A percentile compares a stretch with the other conserved stretches of the same genome.
Conservation (phyloP, 208 protist genomes). For the Leishmania tropica region DNA sequence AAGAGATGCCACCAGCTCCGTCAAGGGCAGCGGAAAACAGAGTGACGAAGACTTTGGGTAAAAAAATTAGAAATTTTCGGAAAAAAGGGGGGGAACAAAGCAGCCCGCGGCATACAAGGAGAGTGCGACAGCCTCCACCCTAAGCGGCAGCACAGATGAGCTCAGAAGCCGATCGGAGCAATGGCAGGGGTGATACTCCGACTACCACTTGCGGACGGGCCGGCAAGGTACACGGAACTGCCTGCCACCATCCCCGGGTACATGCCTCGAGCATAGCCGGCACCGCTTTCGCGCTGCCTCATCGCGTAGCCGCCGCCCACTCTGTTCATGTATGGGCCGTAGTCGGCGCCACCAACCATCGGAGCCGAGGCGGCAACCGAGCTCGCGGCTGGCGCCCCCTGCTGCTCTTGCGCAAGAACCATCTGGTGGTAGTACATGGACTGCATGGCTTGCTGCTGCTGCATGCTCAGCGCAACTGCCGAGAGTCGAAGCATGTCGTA, state of each 20-base stretch:
- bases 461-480: slow-evolving; percentile 51
- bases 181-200: slow-evolving; percentile 7
- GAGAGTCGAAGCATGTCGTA: slow-evolving; percentile 49
- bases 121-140: too few species aligned
- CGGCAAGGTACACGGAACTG: neutral
- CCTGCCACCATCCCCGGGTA: neutral
- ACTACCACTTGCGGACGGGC: neutral
- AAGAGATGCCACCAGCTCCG: too few species aligned
- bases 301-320: slow-evolving; percentile 14
- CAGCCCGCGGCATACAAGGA: neutral
- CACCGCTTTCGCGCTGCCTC: slow-evolving; percentile 12
- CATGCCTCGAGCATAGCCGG: slow-evolving; percentile 4
- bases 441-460: slow-evolving; percentile 65
- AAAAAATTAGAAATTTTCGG: neutral
- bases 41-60: too few species aligned
- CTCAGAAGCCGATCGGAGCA: slow-evolving; percentile 12
- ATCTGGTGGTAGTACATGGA: slow-evolving; percentile 76
- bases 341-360: neutral
- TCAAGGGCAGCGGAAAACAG: too few species aligned
- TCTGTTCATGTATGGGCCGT: slow-evolving; percentile 7
- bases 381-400: slow-evolving; percentile 10
- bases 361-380: neutral
- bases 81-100: neutral
- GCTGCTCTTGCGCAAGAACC: slow-evolving; percentile 39
- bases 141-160: neutral